Evolutionary conservation across 208 protist species (phyloP).

Genomic region (Endotrypanum monterogeii): DNA sequence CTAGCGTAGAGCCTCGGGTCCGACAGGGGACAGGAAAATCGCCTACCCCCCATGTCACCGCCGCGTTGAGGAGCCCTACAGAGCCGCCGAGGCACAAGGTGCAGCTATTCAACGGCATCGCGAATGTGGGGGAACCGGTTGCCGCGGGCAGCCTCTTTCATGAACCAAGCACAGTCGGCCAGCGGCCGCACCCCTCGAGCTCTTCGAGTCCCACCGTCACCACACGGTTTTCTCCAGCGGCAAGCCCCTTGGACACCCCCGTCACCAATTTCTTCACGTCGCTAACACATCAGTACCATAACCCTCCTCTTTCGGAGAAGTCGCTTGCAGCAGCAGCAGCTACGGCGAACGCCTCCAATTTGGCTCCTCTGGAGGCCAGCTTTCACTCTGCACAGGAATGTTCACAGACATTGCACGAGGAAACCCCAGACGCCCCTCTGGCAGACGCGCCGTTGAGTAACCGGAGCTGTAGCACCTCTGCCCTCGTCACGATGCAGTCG

Average conservation of each 20-base stretch:
- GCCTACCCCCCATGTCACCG: background rate
- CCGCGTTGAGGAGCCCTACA: background rate
- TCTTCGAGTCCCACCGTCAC: background rate
- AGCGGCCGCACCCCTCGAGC: background rate
- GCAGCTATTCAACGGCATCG: background rate
- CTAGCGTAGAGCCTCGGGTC: background rate
- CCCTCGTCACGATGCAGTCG: background rate
- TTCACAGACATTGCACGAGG: background rate
- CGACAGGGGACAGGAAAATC: background rate
- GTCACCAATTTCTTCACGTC: background rate
- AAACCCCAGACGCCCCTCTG: background rate
- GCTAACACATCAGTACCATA: background rate
- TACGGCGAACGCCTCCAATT: too few species aligned
- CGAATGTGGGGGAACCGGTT: background rate
- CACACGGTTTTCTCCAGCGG: background rate
- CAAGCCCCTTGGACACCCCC: background rate
- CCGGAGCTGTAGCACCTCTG: background rate
- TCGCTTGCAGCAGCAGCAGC: background rate
- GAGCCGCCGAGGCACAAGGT: background rate
- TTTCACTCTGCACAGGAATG: background rate
- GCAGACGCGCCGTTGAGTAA: background rate
- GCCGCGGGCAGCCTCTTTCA: background rate
- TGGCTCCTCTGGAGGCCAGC: slow-evolving; percentile 18
- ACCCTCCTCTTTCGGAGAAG: background rate
- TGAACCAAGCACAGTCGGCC: background rate